These are phyloP conservation scores for Pichia sp. DNA, from an alignment of 1,139 yeast genomes.

Conservation along the genomic window DNA sequence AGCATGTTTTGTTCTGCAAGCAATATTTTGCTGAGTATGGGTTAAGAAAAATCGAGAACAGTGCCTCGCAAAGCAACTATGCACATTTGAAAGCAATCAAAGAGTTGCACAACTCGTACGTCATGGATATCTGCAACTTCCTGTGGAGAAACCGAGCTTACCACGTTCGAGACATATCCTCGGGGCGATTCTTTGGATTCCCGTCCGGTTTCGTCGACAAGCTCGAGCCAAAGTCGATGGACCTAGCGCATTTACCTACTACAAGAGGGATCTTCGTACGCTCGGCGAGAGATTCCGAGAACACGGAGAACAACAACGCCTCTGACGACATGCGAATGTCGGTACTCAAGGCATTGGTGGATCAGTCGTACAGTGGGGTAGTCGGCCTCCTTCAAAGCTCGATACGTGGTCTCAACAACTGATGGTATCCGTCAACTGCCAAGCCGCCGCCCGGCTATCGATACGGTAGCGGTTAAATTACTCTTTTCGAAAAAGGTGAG, in stretches of 20 bases:
- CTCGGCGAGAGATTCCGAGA: not conserved
- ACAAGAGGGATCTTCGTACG: not conserved
- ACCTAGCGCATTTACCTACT: slow-evolving; percentile 52
- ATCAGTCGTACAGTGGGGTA: slow-evolving; percentile 1
- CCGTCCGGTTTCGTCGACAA: slow-evolving; percentile 38
- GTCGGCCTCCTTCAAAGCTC: slow-evolving; percentile 1
- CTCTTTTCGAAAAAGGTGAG: not conserved
- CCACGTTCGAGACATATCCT: slow-evolving; percentile 15
- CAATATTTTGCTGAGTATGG: slow-evolving; percentile 27
- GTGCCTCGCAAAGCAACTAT: slow-evolving; percentile 9
- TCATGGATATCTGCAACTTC: slow-evolving; percentile 57
- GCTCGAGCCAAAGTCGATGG: slow-evolving; percentile 38
- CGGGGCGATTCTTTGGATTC: slow-evolving; percentile 25
- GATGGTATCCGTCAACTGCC: not conserved
- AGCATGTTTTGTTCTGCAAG: slow-evolving; percentile 45
- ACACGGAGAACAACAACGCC: not conserved
- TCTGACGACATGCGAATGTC: not conserved
- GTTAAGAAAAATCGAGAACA: slow-evolving; percentile 24
- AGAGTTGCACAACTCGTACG: slow-evolving; percentile 46
- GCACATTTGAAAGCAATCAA: slow-evolving; percentile 29
- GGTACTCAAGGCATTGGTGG: not conserved
- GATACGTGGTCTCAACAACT: slow-evolving; percentile 2
- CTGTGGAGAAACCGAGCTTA: slow-evolving; percentile 56
- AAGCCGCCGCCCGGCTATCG: not conserved
- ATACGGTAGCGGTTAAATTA: not conserved